Evolutionary conservation across 2,329 filamentous ascomycete species (phyloP).

Genomic region (Helotiales sp.): DNA sequence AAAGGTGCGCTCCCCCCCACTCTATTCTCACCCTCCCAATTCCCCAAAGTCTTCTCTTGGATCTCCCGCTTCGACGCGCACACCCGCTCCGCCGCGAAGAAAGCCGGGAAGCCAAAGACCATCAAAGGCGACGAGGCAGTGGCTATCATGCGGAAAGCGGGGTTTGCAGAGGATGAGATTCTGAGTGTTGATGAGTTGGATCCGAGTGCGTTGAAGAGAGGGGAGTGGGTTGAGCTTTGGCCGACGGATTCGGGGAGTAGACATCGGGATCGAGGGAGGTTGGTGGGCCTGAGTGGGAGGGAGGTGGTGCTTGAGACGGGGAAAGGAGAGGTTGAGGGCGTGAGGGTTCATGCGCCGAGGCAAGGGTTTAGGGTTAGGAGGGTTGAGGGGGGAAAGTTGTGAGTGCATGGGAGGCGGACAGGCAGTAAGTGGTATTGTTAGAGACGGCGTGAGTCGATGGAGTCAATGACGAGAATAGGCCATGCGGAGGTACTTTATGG

Average conservation of each 20-base stretch:
- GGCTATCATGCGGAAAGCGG: conserved; percentile 50
- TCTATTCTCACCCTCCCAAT: conserved; percentile 56
- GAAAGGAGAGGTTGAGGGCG: conserved; percentile 47
- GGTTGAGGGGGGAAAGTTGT: conserved; percentile 23
- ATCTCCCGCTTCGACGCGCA: conserved; percentile 62
- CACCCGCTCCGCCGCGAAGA: conserved; percentile 49
- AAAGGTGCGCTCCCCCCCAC: conserved; percentile 59
- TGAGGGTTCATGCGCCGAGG: conserved; percentile 66
- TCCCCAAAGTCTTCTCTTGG: conserved; percentile 68
- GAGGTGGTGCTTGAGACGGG: conserved; percentile 64
- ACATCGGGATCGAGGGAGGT: conserved; percentile 61
- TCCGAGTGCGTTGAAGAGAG: conserved; percentile 56
- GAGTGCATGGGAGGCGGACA: background rate
- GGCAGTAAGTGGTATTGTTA: no score
- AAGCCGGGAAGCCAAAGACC: conserved; percentile 46
- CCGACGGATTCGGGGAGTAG: conserved; percentile 65
- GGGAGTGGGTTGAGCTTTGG: conserved; percentile 60
- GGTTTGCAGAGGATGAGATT: conserved; percentile 53
- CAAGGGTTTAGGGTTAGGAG: conserved; percentile 57
- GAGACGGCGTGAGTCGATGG: no score
- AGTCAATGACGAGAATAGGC: no score
- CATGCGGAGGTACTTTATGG: no score
- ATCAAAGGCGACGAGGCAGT: conserved; percentile 61
- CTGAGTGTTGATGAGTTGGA: conserved; percentile 55
- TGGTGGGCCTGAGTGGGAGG: conserved; percentile 56